Evolutionary conservation across 164 flowering plant species (phyloP), one percentile per base, ranked within the genome.

Genomic region (Saururus chinensis): DNA sequence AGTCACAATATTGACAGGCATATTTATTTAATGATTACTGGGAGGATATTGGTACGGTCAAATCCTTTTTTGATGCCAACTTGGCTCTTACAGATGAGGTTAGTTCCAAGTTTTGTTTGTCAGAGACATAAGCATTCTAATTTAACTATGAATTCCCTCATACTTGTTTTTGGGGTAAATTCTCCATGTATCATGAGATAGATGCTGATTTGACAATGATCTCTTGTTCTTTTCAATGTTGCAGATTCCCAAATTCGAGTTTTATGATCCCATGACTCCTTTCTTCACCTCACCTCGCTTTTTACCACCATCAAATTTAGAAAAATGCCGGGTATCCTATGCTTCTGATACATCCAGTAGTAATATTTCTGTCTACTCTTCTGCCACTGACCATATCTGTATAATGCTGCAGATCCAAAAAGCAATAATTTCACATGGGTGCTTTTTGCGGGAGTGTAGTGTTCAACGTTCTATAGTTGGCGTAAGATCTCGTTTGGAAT

Each of bases 31-130:
- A 76, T 57, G 99, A 93, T 69, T 90, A 93, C 73, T 93, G 99
- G 99, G 99, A 93, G 73, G 97, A 93, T 68, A 93, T 93, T 72
- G 99, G 99, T 72, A 88, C 95, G 5, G 69, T 93, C 40, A 77
- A 83, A 73, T 87, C 97, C 16, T 88, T 93, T 73, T 88, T 85
- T 60, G 87, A 90, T 59, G 84, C 99, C 24, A 93, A 93, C 69
- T 78, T 93, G 77, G 96, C 96, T 68, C 95, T 93, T 45, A 84
- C 97, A 21, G 83, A 82, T 65, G 85, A 90, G 96, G 97, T 92
- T 45, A 45, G 49, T 45, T 12, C 4, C 2, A 12, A 12, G 11
- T 45, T 45, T 17, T 45, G 1, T 12, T 12, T 45, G 49, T 17
- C 49, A 12, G 17, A 45, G 4, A 2, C 49, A 45, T 3, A 10